These are phyloP conservation scores for Populus tomentosa DNA, from an alignment of 441 rosid species.

Conservation along the genomic window DNA sequence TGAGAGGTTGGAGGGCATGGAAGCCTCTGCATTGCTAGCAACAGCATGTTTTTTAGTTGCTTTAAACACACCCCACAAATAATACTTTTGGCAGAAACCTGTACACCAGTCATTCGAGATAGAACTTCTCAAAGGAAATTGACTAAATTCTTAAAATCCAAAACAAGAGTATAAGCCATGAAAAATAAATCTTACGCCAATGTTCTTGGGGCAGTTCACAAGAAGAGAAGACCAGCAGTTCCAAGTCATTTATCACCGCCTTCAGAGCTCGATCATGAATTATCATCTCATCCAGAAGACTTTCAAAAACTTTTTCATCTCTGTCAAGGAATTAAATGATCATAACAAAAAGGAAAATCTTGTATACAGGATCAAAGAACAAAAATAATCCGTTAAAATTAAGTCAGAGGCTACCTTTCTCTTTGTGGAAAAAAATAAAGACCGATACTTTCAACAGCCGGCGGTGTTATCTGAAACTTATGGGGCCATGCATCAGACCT, in stretches of 20 bases:
- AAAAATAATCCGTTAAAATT: neutral
- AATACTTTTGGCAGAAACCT: slow-evolving; percentile 21
- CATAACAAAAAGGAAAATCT: neutral
- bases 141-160: neutral
- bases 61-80: slow-evolving; percentile 17
- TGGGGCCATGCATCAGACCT: slow-evolving; percentile 9
- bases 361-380: neutral
- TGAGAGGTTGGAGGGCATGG: too few relatives aligned
- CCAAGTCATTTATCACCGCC: slow-evolving; percentile 7
- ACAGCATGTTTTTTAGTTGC: neutral
- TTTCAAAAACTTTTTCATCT: slow-evolving; percentile 12
- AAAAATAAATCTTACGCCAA: slow-evolving; percentile 14
- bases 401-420: slow-evolving; percentile 7
- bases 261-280: slow-evolving; percentile 18
- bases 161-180: neutral
- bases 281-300: slow-evolving; percentile 14
- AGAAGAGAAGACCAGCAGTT: slow-evolving; percentile 20
- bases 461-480: neutral
- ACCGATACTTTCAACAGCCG: slow-evolving; percentile 2
- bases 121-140: neutral
- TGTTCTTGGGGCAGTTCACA: slow-evolving; percentile 12
- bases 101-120: neutral
- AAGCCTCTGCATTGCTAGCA: neutral
- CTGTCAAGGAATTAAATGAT: neutral
- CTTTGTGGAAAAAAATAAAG: slow-evolving; percentile 8